Evolutionary conservation across 1,139 yeast genomes (phyloP).

Genomic region (Magnusiomyces paraingens): DNA sequence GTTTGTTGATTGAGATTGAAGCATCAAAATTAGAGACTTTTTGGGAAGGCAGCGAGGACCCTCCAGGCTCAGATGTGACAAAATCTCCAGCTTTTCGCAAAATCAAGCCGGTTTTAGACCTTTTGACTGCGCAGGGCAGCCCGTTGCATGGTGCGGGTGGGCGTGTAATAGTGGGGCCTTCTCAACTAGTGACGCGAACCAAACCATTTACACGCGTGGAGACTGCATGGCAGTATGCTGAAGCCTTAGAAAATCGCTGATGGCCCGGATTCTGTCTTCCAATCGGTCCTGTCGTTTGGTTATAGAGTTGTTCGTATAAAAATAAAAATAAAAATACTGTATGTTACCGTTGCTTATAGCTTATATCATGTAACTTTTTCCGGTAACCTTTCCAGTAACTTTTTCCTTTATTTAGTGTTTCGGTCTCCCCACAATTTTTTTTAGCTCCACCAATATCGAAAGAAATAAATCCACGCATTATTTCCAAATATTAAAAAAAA

Average conservation of each 20-base stretch:
- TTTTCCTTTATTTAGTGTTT: too few relatives aligned
- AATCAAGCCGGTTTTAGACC: slow-evolving; percentile 17
- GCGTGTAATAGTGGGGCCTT: slow-evolving; percentile 3
- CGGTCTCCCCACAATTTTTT: too few relatives aligned
- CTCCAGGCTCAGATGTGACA: neutral
- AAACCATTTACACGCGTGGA: slow-evolving; percentile 15
- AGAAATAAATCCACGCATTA: too few relatives aligned
- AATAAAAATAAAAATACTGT: neutral
- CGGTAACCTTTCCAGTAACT: too few relatives aligned
- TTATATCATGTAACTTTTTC: too few relatives aligned
- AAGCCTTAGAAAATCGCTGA: slow-evolving; percentile 10
- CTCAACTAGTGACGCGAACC: neutral
- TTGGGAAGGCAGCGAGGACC: neutral
- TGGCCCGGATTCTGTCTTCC: neutral
- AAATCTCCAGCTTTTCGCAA: slow-evolving; percentile 6
- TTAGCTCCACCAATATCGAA: too few relatives aligned
- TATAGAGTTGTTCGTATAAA: neutral
- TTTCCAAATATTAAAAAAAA: too few relatives aligned
- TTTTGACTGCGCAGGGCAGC: neutral
- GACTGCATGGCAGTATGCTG: slow-evolving; percentile 23
- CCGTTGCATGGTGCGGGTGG: slow-evolving; percentile 3
- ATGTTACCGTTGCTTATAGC: neutral
- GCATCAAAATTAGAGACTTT: slow-evolving; percentile 14
- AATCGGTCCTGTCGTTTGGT: neutral
- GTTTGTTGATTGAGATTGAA: slow-evolving; percentile 56